Evolutionary conservation across 371 early-diverging fungal genomes (phyloP).

Genomic region (Actinomortierella ambigua): DNA sequence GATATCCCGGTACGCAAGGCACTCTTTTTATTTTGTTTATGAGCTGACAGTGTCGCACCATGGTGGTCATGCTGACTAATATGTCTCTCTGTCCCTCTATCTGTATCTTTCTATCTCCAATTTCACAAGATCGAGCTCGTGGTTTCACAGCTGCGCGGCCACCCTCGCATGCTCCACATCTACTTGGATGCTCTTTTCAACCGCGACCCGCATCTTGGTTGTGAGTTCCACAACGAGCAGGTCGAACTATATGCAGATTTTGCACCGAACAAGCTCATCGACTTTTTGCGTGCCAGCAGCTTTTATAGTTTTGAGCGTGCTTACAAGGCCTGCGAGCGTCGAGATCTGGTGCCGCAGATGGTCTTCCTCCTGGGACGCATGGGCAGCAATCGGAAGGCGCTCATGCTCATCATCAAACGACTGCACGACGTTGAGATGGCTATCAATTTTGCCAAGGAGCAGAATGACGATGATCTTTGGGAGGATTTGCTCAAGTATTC

Average conservation of each 20-base stretch:
- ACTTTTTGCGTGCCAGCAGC: slow-evolving; percentile 83
- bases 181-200: slow-evolving; percentile 89
- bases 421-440: slow-evolving; percentile 91
- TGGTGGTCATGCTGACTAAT: not conserved
- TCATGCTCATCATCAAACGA: slow-evolving; percentile 89
- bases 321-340: slow-evolving; percentile 79
- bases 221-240: slow-evolving; percentile 84
- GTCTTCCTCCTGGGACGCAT: slow-evolving; percentile 95
- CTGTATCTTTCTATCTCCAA: too few relatives aligned
- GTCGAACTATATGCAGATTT: slow-evolving; percentile 93
- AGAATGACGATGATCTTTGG: slow-evolving; percentile 95
- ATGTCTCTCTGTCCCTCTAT: not conserved
- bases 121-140: slow-evolving; percentile 70
- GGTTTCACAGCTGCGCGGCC: slow-evolving; percentile 64
- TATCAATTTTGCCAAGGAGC: slow-evolving; percentile 96
- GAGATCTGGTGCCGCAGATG: slow-evolving; percentile 93
- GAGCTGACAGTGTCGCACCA: not conserved
- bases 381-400: slow-evolving; percentile 92
- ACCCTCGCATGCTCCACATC: slow-evolving; percentile 71
- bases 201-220: slow-evolving; percentile 74
- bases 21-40: slow-evolving; percentile 1
- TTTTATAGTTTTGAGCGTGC: slow-evolving; percentile 85
- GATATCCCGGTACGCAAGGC: slow-evolving; percentile 72
- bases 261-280: slow-evolving; percentile 74
- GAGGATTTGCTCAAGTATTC: slow-evolving; percentile 89